These are phyloP conservation scores for Microbotryum violaceum DNA, from an alignment of 1,284 basidiomycete genomes.

Conservation along the genomic window DNA sequence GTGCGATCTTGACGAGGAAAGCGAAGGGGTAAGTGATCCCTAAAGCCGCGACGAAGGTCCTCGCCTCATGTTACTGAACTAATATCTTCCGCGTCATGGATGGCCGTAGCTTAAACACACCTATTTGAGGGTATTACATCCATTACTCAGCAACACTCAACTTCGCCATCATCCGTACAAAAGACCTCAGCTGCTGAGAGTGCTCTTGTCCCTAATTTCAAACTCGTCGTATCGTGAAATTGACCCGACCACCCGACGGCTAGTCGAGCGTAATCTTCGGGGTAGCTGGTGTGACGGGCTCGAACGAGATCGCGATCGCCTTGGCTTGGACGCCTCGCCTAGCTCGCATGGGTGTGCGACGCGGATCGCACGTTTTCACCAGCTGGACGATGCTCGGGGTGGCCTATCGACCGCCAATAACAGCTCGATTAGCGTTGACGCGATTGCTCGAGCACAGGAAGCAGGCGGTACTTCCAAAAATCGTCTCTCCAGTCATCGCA, in stretches of 20 bases:
- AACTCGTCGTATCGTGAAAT: slow-evolving; percentile 71
- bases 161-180: slow-evolving; percentile 78
- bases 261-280: slow-evolving; percentile 83
- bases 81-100: background rate
- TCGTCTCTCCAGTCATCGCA: background rate
- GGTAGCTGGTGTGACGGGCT: slow-evolving; percentile 69
- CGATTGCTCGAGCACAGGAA: background rate
- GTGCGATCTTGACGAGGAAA: slow-evolving; percentile 82
- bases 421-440: background rate
- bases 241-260: slow-evolving; percentile 73
- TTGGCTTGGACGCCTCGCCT: no score
- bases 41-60: slow-evolving; percentile 4
- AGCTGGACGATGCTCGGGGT: no score
- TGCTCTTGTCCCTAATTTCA: slow-evolving; percentile 69
- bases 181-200: slow-evolving; percentile 73
- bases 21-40: slow-evolving; percentile 66
- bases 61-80: background rate
- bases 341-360: no score
- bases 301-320: background rate
- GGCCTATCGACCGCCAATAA: no score
- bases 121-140: slow-evolving; percentile 91
- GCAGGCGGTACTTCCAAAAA: background rate
- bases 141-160: slow-evolving; percentile 89
- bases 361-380: no score
- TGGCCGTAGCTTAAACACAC: slow-evolving; percentile 76